phyloP scores from a whole-genome alignment of 1,284 basidiomycete genomes.

The Kalmanozyma brasiliensis region DNA sequence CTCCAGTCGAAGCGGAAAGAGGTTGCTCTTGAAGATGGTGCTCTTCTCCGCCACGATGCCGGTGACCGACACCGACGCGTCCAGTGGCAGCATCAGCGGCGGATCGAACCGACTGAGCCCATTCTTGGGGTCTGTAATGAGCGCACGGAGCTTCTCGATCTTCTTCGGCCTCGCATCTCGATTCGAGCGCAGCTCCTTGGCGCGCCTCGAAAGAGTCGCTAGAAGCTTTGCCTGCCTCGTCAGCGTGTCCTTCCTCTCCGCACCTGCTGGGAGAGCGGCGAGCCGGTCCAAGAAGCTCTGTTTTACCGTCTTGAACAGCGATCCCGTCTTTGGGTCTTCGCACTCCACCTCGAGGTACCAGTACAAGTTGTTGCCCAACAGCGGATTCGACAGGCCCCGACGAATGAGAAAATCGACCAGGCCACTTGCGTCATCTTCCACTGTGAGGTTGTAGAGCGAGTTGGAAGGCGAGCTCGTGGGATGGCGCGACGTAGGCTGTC shows the following conservation, averaged over 20 bases:
- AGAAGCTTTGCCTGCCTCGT: slow-evolving; percentile 76
- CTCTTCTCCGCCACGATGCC: slow-evolving; percentile 91
- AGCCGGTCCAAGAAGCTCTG: slow-evolving; percentile 83
- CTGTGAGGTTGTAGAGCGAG: slow-evolving; percentile 14
- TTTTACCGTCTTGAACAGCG: slow-evolving; percentile 90
- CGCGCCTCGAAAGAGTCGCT: slow-evolving; percentile 82
- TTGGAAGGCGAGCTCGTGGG: slow-evolving; percentile 18
- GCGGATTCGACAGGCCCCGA: slow-evolving; percentile 81
- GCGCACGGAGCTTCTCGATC: slow-evolving; percentile 88
- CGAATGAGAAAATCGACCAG: slow-evolving; percentile 78
- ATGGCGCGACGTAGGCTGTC: slow-evolving; percentile 12
- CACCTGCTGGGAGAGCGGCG: slow-evolving; percentile 3
- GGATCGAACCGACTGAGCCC: slow-evolving; percentile 69
- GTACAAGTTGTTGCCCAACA: slow-evolving; percentile 89
- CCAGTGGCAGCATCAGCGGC: slow-evolving; percentile 77
- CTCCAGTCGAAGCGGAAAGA: slow-evolving; percentile 88
- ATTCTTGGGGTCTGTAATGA: slow-evolving; percentile 85
- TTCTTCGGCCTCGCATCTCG: slow-evolving; percentile 96
- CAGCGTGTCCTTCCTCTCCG: slow-evolving; percentile 33
- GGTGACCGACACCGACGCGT: slow-evolving; percentile 82
- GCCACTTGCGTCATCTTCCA: slow-evolving; percentile 25
- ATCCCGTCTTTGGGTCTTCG: slow-evolving; percentile 77
- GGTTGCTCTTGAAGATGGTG: slow-evolving; percentile 96
- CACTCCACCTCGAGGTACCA: slow-evolving; percentile 99
- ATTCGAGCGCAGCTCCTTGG: slow-evolving; percentile 84